Evolutionary conservation across 768 basidiomycete species (phyloP), one percentile per base, ranked within the genome.

Genomic region (Suillus luteus): DNA sequence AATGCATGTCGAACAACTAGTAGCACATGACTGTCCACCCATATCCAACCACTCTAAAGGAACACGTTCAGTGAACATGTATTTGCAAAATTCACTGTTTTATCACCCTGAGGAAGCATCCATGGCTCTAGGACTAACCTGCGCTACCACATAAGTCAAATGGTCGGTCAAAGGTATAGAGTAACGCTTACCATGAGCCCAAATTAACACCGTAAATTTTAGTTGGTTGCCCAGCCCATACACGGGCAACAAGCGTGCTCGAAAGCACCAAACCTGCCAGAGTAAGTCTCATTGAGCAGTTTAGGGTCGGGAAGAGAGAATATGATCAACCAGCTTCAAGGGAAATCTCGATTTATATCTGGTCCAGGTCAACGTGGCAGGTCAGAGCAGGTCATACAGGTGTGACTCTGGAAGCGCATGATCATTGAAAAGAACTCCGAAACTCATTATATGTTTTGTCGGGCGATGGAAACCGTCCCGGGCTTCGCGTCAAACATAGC

Each of bases 91-190:
- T 11, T 27, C 41, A 37, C 10, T 19, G 7, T 9, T 0, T 15
- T 1, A 17, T 60, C 64, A 87, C 87, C 88, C 72, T 80, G 76
- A 10, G 90, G 90, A 49, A 91, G 79, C 90, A 93, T 93, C 91
- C 91, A 93, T n/a, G 90, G 69, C 69, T 93, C 91, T 5, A 91
- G 73, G 0, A 93, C 73, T 58, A 93, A 80, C 91, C 91, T 92
- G 61, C 22, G 57, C 11, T 66, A 49, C 55, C 54, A 22, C 49
- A 49, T 31, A 54, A 43, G 67, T 65, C 52, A 44, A 66, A 40
- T 41, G 37, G 12, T 17, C 37, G 11, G 27, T 35, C 33, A 4
- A 12, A 11, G 58, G 15, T 33, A 19, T 5, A 22, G 12, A 8
- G 9, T 3, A 35, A 55, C 31, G 55, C 79, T 22, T 65, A 84